These are phyloP conservation scores for Taiwanofungus camphoratus DNA, from an alignment of 1,284 basidiomycete genomes.

Conservation along the genomic window DNA sequence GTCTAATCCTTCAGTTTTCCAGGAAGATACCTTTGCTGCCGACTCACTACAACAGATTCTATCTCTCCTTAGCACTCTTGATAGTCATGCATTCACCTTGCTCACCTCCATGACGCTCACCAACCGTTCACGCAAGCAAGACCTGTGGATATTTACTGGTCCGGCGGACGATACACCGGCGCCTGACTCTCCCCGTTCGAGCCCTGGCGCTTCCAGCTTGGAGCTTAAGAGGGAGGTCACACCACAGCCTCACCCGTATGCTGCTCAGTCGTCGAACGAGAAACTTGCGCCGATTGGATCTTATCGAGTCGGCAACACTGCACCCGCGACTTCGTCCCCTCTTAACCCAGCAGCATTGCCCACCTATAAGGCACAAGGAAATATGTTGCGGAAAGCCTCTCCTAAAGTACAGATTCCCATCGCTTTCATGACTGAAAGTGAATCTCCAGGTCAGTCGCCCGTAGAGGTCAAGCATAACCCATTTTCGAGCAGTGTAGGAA, in stretches of 20 bases:
- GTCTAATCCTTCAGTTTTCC: conserved; percentile 70
- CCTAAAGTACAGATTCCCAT: conserved; percentile 18
- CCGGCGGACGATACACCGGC: conserved; percentile 23
- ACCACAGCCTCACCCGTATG: conserved; percentile 13
- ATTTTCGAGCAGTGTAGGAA: conserved; percentile 39
- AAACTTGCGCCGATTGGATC: conserved; percentile 14
- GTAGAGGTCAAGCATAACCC: conserved; percentile 9
- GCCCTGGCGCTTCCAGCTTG: conserved; percentile 23
- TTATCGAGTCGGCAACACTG: conserved; percentile 9
- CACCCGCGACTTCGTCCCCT: conserved; percentile 20
- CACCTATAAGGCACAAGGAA: conserved; percentile 12
- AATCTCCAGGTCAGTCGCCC: conserved; percentile 11
- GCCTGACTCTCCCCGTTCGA: conserved; percentile 31
- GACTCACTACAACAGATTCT: conserved; percentile 75
- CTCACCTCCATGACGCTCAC: conserved; percentile 63
- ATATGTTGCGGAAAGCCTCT: conserved; percentile 21
- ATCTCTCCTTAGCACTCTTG: conserved; percentile 57
- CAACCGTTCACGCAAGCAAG: conserved; percentile 65
- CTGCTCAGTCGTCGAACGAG: conserved; percentile 13
- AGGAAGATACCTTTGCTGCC: conserved; percentile 70
- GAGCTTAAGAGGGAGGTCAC: conserved; percentile 25
- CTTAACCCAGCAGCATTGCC: conserved; percentile 16
- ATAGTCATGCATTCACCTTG: conserved; percentile 61
- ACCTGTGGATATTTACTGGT: conserved; percentile 74
- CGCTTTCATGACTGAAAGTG: conserved; percentile 17